Evolutionary conservation across 1,284 basidiomycete species (phyloP).

Genomic region (Polyporus tsugae): DNA sequence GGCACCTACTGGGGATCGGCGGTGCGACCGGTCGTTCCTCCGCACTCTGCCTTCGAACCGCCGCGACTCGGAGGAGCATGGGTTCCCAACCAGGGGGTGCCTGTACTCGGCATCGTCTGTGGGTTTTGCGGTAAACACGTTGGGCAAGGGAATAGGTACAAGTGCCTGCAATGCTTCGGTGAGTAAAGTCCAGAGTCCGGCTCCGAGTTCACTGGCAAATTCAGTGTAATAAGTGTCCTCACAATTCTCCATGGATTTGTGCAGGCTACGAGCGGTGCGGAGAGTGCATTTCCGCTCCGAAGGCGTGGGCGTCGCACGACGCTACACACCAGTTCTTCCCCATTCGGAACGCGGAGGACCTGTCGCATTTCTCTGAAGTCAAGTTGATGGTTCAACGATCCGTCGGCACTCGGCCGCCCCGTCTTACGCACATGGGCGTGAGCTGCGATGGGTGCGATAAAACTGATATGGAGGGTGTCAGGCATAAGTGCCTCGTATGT

Average conservation of each 20-base stretch:
- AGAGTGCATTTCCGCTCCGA: constrained; percentile 51
- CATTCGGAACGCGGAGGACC: constrained; percentile 58
- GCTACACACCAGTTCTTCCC: constrained; percentile 68
- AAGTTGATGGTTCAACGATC: constrained; percentile 5
- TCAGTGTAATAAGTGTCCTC: neutral
- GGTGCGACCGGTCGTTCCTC: too few relatives aligned
- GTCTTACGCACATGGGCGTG: constrained; percentile 48
- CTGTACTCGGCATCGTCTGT: constrained; percentile 53
- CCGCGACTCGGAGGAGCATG: neutral
- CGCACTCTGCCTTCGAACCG: neutral
- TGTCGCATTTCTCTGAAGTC: constrained; percentile 18
- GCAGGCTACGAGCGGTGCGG: constrained; percentile 73
- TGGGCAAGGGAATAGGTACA: constrained; percentile 58
- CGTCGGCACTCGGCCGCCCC: neutral
- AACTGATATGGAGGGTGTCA: constrained; percentile 58
- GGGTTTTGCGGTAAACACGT: constrained; percentile 55
- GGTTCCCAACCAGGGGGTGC: neutral
- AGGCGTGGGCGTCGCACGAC: constrained; percentile 28
- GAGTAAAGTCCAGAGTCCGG: neutral
- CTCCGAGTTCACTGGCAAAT: constrained; percentile 48
- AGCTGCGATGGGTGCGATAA: constrained; percentile 63
- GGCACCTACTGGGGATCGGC: too few relatives aligned
- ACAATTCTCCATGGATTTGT: neutral
- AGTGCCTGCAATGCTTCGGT: constrained; percentile 68
- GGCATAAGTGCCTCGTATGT: constrained; percentile 79